phyloP scores from a whole-genome alignment of 192 early-diverging fungal species.

The Phycomyces nitens region DNA sequence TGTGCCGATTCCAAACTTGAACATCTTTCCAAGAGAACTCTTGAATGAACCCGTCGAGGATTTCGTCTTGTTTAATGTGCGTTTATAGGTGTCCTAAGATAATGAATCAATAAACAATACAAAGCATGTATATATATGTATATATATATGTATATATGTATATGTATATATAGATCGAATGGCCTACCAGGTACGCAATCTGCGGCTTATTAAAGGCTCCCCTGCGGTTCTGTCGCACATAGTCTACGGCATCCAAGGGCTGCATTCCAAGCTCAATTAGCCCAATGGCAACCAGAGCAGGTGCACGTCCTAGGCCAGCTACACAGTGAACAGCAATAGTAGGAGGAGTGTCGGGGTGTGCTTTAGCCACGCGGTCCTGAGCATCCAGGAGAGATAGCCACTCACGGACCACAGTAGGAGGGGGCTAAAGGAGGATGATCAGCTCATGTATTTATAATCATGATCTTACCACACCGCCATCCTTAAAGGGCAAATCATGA shows the following conservation, averaged over 20 bases:
- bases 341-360: conserved; percentile 31
- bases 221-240: conserved; percentile 66
- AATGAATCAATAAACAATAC: no score
- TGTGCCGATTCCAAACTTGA: conserved; percentile 27
- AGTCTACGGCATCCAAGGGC: conserved; percentile 70
- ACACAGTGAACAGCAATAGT: conserved; percentile 93
- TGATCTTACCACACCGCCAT: conserved; percentile 71
- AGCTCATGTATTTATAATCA: neutral
- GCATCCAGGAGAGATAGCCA: conserved; percentile 68
- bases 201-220: conserved; percentile 82
- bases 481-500: conserved; percentile 89
- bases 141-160: neutral
- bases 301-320: conserved; percentile 92
- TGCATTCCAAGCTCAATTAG: conserved; percentile 77
- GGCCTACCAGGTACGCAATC: conserved; percentile 54
- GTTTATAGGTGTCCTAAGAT: conserved; percentile 38
- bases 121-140: neutral
- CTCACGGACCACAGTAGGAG: conserved; percentile 43
- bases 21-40: conserved; percentile 37
- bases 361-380: conserved; percentile 31
- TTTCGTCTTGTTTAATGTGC: conserved; percentile 21
- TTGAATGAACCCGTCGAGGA: conserved; percentile 23
- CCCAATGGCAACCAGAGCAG: conserved; percentile 81
- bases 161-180: neutral
- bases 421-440: conserved; percentile 33